Conservation (phyloP, 2,329 filamentous ascomycete genomes). For the Fusarium sublunatum region DNA sequence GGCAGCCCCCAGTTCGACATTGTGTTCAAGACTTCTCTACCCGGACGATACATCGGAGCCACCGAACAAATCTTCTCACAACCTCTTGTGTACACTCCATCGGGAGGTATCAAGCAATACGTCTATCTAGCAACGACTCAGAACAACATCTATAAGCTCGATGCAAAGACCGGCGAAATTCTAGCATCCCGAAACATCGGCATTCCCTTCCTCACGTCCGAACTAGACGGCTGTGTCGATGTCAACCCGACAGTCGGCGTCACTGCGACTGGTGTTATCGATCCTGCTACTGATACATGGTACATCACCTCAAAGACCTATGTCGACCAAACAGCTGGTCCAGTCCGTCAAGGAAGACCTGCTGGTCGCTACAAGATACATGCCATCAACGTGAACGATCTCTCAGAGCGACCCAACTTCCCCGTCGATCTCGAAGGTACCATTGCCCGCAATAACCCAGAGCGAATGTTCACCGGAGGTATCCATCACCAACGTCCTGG, state of each 20-base stretch:
- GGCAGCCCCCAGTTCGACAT: slow-evolving; percentile 65
- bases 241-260: slow-evolving; percentile 61
- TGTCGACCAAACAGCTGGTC: slow-evolving; percentile 46
- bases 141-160: slow-evolving; percentile 67
- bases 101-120: slow-evolving; percentile 59
- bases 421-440: slow-evolving; percentile 61
- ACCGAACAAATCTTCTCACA: slow-evolving; percentile 65
- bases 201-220: slow-evolving; percentile 61
- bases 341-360: slow-evolving; percentile 49
- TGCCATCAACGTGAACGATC: slow-evolving; percentile 54
- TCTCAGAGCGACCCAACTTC: slow-evolving; percentile 55
- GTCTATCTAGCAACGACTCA: slow-evolving; percentile 68
- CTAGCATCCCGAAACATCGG: slow-evolving; percentile 60
- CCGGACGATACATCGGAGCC: slow-evolving; percentile 62
- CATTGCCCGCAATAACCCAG: slow-evolving; percentile 58
- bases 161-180: slow-evolving; percentile 65
- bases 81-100: slow-evolving; percentile 62
- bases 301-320: slow-evolving; percentile 60
- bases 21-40: slow-evolving; percentile 63
- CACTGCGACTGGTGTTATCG: slow-evolving; percentile 60
- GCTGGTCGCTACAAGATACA: slow-evolving; percentile 54
- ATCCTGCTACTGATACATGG: slow-evolving; percentile 57
- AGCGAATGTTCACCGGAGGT: slow-evolving; percentile 63
- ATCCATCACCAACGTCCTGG: slow-evolving; percentile 64
- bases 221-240: slow-evolving; percentile 61